Evolutionary conservation across 176 grass and related monocot genomes (phyloP), one percentile per base, ranked within the genome.

Genomic region (Oryza meridionalis): DNA sequence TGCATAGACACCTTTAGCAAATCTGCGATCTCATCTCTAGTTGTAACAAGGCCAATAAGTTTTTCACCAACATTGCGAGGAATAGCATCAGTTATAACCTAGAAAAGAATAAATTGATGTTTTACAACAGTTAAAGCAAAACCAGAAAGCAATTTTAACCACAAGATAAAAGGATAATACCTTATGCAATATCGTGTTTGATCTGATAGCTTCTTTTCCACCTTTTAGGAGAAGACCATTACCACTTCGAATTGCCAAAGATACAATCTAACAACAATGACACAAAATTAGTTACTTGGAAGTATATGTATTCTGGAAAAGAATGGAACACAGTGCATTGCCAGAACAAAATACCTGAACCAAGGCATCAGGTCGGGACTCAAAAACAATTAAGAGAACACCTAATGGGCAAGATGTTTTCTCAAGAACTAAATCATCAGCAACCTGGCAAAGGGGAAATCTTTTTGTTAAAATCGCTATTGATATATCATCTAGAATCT

Each of bases 151-250:
- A 42, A 86, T 63, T 15, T 22, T 71, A 33, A 88, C 9, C 69
- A 26, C 15, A 69, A 68, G 55, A 81, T 24, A n/a, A 63, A 29
- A 76, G 83, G 38, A 86, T 73, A 55, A 86, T 80, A 99, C 96
- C 96, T 96, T 94, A 70, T 99, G 96, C 58, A 99, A 86, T 73
- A 99, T 84, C 62, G 85, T 69, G 58, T 99, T 99, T 68, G 96
- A 99, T 89, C 93, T 94, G 84, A 84, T 96, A 49, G 96, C 96
- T 88, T 99, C 96, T 77, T 99, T 99, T 68, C 96, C 96, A 85
- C 96, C 96, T 92, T 99, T 99, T 12, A 99, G 72, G 47, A 99
- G 96, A 88, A 99, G 93, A 12, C 96, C 96, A 37, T 99, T 99
- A 49, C 96, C 93, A 88, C 96, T 99, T 89, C 83, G 72, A 86